Evolutionary conservation across 1,284 basidiomycete genomes (phyloP).

Genomic region (Ganoderma lingzhi): DNA sequence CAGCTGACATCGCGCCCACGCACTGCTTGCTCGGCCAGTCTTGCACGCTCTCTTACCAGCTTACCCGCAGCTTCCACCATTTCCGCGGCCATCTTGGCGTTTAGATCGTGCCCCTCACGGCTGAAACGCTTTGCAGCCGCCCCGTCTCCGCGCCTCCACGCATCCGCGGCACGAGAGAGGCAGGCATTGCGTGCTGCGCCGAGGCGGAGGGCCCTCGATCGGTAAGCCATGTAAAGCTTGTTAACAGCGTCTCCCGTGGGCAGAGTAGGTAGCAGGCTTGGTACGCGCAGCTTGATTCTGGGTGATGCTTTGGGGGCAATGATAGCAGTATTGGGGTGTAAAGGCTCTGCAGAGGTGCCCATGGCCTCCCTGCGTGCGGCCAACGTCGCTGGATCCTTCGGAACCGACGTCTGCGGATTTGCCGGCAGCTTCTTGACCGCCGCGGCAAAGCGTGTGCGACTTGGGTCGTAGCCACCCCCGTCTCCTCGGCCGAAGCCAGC

Average conservation of each 20-base stretch:
- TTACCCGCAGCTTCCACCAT: slow-evolving; percentile 82
- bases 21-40: slow-evolving; percentile 80
- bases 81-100: slow-evolving; percentile 88
- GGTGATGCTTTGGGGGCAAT: slow-evolving; percentile 87
- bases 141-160: slow-evolving; percentile 94
- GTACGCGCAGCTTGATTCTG: slow-evolving; percentile 83
- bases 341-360: slow-evolving; percentile 62
- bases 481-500: slow-evolving; percentile 51
- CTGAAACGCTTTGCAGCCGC: slow-evolving; percentile 94
- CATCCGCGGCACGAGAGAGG: slow-evolving; percentile 94
- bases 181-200: slow-evolving; percentile 95
- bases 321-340: slow-evolving; percentile 71
- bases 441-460: slow-evolving; percentile 84
- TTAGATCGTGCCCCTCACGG: slow-evolving; percentile 92
- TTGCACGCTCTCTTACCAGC: slow-evolving; percentile 84
- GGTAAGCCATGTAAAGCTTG: slow-evolving; percentile 87
- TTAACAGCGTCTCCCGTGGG: slow-evolving; percentile 84
- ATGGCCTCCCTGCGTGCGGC: slow-evolving; percentile 64
- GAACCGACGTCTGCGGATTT: slow-evolving; percentile 36
- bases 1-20: slow-evolving; percentile 71
- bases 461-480: slow-evolving; percentile 68
- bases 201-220: slow-evolving; percentile 77
- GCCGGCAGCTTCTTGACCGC: slow-evolving; percentile 76
- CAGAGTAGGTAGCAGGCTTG: slow-evolving; percentile 88
- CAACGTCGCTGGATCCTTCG: slow-evolving; percentile 48